Percentiles rank a stretch among this genome's conserved stretches.
These are phyloP conservation scores for Raffaelea albimanens DNA, from an alignment of 2,329 filamentous ascomycete genomes.

Conservation along the genomic window DNA sequence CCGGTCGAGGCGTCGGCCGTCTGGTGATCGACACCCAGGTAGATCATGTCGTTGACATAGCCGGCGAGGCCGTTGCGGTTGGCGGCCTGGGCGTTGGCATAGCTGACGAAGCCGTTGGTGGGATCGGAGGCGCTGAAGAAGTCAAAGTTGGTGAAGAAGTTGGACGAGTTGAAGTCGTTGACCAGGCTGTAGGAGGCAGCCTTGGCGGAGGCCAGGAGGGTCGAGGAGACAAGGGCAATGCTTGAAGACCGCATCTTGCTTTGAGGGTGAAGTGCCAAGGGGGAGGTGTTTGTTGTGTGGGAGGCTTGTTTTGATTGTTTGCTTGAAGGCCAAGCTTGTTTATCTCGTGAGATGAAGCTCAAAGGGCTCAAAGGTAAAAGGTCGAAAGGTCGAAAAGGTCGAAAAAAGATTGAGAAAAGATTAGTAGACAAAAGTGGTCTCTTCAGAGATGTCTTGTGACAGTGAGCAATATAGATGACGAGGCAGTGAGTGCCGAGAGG, in stretches of 20 bases:
- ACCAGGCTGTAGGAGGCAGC: conserved; percentile 33
- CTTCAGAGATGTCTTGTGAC: too few species aligned
- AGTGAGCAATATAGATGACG: too few species aligned
- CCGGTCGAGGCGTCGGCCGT: conserved; percentile 47
- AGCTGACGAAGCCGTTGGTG: conserved; percentile 66
- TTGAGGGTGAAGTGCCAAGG: too few species aligned
- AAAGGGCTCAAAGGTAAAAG: too few species aligned
- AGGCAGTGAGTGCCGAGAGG: too few species aligned
- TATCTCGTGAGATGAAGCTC: too few species aligned
- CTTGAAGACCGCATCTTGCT: conserved; percentile 5
- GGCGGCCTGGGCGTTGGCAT: conserved; percentile 51
- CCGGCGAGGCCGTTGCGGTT: conserved; percentile 48
- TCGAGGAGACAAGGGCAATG: background rate
- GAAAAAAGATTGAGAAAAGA: too few species aligned
- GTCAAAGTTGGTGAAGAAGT: conserved; percentile 47
- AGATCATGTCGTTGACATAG: conserved; percentile 44
- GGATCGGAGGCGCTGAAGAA: conserved; percentile 55
- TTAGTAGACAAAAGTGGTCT: too few species aligned
- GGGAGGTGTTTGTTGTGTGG: too few species aligned
- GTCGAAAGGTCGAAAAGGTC: too few species aligned
- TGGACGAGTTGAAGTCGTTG: conserved; percentile 38
- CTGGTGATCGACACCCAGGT: conserved; percentile 59
- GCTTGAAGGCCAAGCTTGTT: background rate
- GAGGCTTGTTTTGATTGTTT: background rate
- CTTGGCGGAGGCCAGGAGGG: conserved; percentile 8